A percentile compares a stretch with the other conserved stretches of the same genome.
phyloP scores from a whole-genome alignment of 2,329 filamentous ascomycete genomes.

The Tolypocladium ovalisporum region DNA sequence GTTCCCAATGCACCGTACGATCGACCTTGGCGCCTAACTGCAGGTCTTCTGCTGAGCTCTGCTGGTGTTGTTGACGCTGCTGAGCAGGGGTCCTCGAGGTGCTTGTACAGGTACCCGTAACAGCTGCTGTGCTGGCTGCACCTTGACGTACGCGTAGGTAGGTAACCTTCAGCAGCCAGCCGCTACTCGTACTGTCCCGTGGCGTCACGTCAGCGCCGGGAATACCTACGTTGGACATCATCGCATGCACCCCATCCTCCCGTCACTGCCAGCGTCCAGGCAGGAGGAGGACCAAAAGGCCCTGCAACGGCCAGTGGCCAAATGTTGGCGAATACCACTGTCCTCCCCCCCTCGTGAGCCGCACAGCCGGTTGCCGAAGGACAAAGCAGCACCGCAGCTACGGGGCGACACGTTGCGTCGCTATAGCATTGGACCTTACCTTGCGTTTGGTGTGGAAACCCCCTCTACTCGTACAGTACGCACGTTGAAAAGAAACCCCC shows the following conservation, averaged over 20 bases:
- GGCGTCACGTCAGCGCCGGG: background rate
- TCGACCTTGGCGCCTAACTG: background rate
- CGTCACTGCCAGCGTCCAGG: background rate
- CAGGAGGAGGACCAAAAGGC: background rate
- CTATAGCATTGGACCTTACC: no score
- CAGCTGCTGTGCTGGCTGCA: background rate
- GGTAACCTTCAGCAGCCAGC: no score
- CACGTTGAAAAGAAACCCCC: background rate
- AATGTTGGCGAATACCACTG: background rate
- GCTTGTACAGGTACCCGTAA: no score
- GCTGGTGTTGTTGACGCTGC: background rate
- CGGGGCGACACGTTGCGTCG: background rate
- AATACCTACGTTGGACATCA: background rate
- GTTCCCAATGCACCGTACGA: background rate
- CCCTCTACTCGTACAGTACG: no score
- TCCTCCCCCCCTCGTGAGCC: background rate
- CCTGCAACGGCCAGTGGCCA: background rate
- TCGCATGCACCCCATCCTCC: background rate
- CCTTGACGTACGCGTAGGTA: no score
- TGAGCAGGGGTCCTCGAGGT: background rate
- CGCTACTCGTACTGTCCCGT: background rate
- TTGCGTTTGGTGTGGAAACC: background rate
- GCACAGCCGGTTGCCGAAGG: background rate
- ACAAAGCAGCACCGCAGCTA: background rate
- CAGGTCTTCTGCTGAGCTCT: background rate